Percentiles rank a stretch among this genome's conserved stretches.
These are phyloP conservation scores for Primulina eburnea DNA, from an alignment of 257 asterid genomes.

Conservation along the genomic window DNA sequence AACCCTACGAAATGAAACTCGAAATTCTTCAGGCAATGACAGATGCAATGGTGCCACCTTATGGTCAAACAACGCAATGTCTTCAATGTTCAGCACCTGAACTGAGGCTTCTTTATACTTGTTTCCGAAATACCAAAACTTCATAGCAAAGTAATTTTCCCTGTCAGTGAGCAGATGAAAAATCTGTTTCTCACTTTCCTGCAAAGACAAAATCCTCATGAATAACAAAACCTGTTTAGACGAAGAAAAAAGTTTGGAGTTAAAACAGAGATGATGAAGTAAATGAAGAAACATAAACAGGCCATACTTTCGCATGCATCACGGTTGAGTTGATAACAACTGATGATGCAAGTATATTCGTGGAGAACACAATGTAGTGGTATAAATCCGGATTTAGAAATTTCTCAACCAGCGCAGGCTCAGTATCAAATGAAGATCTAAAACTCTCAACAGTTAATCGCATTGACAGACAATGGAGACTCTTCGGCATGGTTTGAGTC, in stretches of 20 bases:
- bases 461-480: constrained; percentile 93
- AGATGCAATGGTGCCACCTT: constrained; percentile 48
- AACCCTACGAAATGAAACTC: constrained; percentile 65
- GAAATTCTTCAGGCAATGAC: constrained; percentile 87
- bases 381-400: constrained; percentile 61
- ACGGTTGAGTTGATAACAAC: constrained; percentile 85
- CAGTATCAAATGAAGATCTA: constrained; percentile 57
- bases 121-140: constrained; percentile 68
- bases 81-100: constrained; percentile 86
- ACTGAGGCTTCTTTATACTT: constrained; percentile 74
- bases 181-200: constrained; percentile 76
- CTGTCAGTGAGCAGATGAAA: constrained; percentile 89
- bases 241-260: constrained; percentile 11
- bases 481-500: constrained; percentile 94
- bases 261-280: neutral
- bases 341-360: constrained; percentile 79
- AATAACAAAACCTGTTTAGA: constrained; percentile 22
- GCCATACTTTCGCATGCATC: constrained; percentile 65
- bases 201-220: constrained; percentile 30
- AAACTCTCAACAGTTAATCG: constrained; percentile 90
- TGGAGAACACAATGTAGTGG: constrained; percentile 86
- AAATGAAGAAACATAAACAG: constrained; percentile 19
- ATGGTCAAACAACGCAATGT: constrained; percentile 48
- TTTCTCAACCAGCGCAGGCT: constrained; percentile 47
- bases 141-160: constrained; percentile 88